A percentile compares a stretch with the other conserved stretches of the same genome.
These are phyloP conservation scores for Gomphus bonarii DNA, from an alignment of 1,284 basidiomycete genomes.

Conservation along the genomic window DNA sequence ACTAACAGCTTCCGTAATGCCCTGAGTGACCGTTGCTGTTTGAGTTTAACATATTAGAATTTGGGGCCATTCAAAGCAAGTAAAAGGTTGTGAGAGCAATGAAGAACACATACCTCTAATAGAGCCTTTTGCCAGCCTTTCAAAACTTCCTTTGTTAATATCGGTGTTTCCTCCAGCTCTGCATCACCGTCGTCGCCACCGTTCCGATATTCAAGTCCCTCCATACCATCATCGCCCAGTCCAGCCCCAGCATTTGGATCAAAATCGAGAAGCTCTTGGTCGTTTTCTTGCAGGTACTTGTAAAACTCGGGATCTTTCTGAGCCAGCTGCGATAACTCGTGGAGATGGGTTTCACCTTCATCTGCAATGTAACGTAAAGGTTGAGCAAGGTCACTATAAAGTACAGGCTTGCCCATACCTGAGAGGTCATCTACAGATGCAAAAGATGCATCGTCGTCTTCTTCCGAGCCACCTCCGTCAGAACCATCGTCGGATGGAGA, in stretches of 20 bases:
- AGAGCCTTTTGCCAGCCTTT: slow-evolving; percentile 86
- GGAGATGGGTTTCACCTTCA: slow-evolving; percentile 61
- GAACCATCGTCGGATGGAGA: slow-evolving; percentile 30
- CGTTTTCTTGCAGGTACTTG: slow-evolving; percentile 96
- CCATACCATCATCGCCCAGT: slow-evolving; percentile 25
- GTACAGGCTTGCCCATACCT: slow-evolving; percentile 29
- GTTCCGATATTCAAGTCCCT: slow-evolving; percentile 34
- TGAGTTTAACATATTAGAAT: too few relatives aligned
- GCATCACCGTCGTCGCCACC: slow-evolving; percentile 26
- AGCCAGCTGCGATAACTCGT: slow-evolving; percentile 82
- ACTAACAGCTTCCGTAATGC: slow-evolving; percentile 79
- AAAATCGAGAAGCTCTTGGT: slow-evolving; percentile 82
- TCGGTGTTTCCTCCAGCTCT: slow-evolving; percentile 40
- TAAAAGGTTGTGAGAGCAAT: not conserved
- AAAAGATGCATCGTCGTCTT: slow-evolving; percentile 61
- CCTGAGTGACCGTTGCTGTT: slow-evolving; percentile 75
- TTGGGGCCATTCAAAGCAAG: too few relatives aligned
- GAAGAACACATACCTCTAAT: slow-evolving; percentile 54
- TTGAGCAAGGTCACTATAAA: slow-evolving; percentile 11
- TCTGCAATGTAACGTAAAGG: slow-evolving; percentile 27
- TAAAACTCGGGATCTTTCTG: slow-evolving; percentile 98
- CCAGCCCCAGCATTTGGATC: slow-evolving; percentile 28
- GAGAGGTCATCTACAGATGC: slow-evolving; percentile 70
- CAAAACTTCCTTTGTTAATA: slow-evolving; percentile 69
- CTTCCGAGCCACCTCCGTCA: slow-evolving; percentile 34